Conservation (phyloP, 495 filamentous ascomycete species). For the Bombardia bombarda region DNA sequence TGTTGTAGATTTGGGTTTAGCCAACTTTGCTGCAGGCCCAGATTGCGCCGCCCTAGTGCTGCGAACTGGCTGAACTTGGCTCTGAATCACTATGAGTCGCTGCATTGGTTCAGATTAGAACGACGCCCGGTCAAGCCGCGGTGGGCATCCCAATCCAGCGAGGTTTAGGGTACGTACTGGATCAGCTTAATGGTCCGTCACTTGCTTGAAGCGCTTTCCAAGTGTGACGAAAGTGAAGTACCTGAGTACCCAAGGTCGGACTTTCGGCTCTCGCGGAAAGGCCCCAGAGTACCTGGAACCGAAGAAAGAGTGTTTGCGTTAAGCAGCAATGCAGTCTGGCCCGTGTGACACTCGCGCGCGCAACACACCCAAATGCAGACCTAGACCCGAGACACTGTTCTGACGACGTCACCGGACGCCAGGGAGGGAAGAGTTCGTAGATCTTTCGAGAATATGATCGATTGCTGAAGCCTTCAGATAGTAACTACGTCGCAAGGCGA, state of each 20-base stretch:
- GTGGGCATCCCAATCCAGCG: too few species aligned
- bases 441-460: not conserved
- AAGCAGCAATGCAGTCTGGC: not conserved
- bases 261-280: slow-evolving; percentile 7
- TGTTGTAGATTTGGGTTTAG: not conserved
- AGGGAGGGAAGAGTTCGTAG: not conserved
- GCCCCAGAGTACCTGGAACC: too few species aligned
- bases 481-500: too few species aligned
- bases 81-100: too few species aligned
- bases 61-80: not conserved
- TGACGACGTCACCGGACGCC: slow-evolving; percentile 14
- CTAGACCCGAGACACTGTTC: slow-evolving; percentile 10
- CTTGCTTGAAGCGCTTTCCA: too few species aligned
- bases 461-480: not conserved
- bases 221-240: too few species aligned
- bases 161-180: too few species aligned
- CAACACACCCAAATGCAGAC: not conserved
- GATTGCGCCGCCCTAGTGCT: not conserved
- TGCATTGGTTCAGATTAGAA: too few species aligned
- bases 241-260: too few species aligned
- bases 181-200: too few species aligned
- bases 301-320: not conserved
- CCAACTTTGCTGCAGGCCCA: not conserved
- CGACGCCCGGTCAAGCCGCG: too few species aligned
- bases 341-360: slow-evolving; percentile 13